Evolutionary conservation across 192 early-diverging fungal genomes (phyloP).

Genomic region (Linnemannia elongata): DNA sequence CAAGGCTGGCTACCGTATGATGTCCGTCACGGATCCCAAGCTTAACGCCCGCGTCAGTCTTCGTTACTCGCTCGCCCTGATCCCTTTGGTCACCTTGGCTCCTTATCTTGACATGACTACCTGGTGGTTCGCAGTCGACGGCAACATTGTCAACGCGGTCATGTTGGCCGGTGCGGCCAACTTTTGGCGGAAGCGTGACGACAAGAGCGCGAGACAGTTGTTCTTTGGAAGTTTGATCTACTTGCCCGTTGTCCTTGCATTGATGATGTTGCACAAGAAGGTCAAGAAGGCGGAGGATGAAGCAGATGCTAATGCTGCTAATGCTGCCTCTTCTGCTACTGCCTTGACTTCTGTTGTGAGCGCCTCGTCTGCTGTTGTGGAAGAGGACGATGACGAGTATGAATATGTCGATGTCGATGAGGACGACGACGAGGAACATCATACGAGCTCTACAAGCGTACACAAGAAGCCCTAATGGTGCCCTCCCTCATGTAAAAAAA

Average conservation of each 20-base stretch:
- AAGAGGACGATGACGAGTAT: constrained; percentile 55
- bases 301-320: neutral
- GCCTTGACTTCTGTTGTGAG: neutral
- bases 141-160: constrained; percentile 81
- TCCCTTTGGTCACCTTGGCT: constrained; percentile 74
- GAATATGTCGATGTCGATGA: constrained; percentile 55
- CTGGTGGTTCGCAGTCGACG: constrained; percentile 81
- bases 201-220: constrained; percentile 86
- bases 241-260: constrained; percentile 84
- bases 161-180: constrained; percentile 77
- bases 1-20: constrained; percentile 98
- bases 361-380: neutral
- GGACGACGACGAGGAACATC: constrained; percentile 29
- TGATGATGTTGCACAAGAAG: constrained; percentile 93
- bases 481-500: neutral
- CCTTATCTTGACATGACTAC: constrained; percentile 84
- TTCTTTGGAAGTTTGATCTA: constrained; percentile 95
- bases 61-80: constrained; percentile 80
- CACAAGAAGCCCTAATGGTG: neutral
- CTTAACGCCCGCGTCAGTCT: constrained; percentile 92
- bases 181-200: constrained; percentile 86
- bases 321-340: neutral
- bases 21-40: constrained; percentile 87
- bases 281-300: constrained; percentile 26
- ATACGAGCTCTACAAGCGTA: neutral